Evolutionary conservation across 2,329 filamentous ascomycete genomes (phyloP), one percentile per base, ranked within the genome.

Genomic region (Phyllosticta citribraziliensis): DNA sequence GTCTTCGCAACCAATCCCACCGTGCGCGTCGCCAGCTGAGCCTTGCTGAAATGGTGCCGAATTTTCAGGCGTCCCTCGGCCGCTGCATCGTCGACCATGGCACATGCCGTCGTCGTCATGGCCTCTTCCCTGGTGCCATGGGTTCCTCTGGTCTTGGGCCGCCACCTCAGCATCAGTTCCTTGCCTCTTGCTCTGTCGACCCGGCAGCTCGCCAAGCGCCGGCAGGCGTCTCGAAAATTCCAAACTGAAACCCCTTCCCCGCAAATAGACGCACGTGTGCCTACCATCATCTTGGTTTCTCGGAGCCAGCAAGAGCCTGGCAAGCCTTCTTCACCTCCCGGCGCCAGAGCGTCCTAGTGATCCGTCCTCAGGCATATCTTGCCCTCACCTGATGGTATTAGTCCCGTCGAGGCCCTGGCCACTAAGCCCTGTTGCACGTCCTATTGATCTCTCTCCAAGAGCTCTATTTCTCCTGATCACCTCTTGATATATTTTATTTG

Each of bases 161-260:
- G 40, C 40, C 40, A 47, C 40, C 40, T 47, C 40, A 47, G 40
- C 40, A 47, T 47, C 40, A 47, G 12, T 47, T 47, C 40, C 40
- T 47, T 47, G 40, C 40, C 40, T n/a, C n/a, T 47, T n/a, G 40
- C 40, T 47, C 40, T n/a, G 35, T 40, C 35, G 35, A 40, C 58
- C 58, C 58, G 52, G 50, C 52, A 54, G 35, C 53, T 52, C 35
- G 58, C 58, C 58, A 60, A 60, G 58, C 33, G 33, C 52, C 24
- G 58, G 47, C 35, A 60, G 55, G 58, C 58, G 58, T 60, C 58
- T 60, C 58, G 58, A 60, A 60, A 60, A 52, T 60, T 60, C 58
- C 40, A 60, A 58, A 60, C 53, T 62, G 60, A 62, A 62, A 62
- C 60, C 60, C 56, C 60, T 62, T 62, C 60, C 60, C 60, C 60